Base-by-base conservation (phyloP, 768 basidiomycete genomes). In the Lepiota subincarnata region DNA sequence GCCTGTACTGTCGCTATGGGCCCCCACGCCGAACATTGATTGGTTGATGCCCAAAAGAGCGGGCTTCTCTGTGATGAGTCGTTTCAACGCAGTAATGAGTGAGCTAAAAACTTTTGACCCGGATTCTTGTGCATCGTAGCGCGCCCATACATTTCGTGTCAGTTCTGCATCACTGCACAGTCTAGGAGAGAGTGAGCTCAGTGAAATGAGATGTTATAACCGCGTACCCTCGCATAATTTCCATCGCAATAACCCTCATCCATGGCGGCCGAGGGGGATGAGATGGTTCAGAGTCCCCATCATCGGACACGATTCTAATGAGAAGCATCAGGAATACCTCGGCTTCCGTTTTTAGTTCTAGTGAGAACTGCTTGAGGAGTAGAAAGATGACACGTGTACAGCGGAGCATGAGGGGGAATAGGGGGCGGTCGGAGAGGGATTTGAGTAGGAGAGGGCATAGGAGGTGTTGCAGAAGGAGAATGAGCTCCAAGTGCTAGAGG, bases 351-450 rank as follows among this genome's bases (percentile, higher is more conserved):
- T 77, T 74, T 42, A 99, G 76, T 60, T 96, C 87, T 35, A 75
- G 70, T 1, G 87, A 86, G 68, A 97, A 98, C 48, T 94, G 90
- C 59, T 96, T 95, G 52, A 98, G 78, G 6, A 98, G 80, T 37
- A 98, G 77, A 70, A 95, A 98, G 35, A 98, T 87, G 24, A 98
- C 92, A 1, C 96, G 88, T 1, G 89, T 95, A 56, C 92, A 89
- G 50, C 97, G 87, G 3, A 99, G 79, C 0, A 89, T 89, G 47
- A 95, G 76, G 0, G 95, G 91, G 66, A 98, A 98, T 2, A 84
- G 67, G 0, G 90, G 86, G 28, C 84, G 75, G 38, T 94, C 89
- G 0, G 90, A 91, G 12, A 97, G 75, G 1, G 88, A 80, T 62
- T 91, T 92, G 56, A 96, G 84, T 6, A 98, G 74, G 18, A 98